These are phyloP conservation scores for Starmerella geochares DNA, from an alignment of 805 yeast genomes.

Conservation along the genomic window DNA sequence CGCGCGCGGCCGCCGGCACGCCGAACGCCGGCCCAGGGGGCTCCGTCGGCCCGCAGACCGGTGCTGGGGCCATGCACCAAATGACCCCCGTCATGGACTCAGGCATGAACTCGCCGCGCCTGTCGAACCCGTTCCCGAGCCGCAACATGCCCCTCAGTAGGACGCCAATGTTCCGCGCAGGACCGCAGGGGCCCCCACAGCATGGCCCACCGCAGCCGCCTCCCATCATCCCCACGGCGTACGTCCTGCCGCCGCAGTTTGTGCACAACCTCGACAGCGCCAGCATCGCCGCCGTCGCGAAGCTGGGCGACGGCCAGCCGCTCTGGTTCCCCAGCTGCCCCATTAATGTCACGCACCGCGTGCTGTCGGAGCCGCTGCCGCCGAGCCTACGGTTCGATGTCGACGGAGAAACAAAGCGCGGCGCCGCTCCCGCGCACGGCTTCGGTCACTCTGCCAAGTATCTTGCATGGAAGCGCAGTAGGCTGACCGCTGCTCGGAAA, in stretches of 20 bases:
- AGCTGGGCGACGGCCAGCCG: conserved; percentile 25
- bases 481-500: neutral
- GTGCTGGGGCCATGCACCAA: conserved; percentile 18
- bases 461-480: conserved; percentile 45
- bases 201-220: conserved; percentile 17
- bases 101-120: conserved; percentile 1
- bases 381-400: conserved; percentile 20
- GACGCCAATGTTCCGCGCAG: conserved; percentile 8
- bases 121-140: conserved; percentile 7
- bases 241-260: conserved; percentile 25
- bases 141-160: conserved; percentile 2
- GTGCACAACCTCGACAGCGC: conserved; percentile 18
- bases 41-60: conserved; percentile 3
- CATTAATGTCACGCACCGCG: conserved; percentile 24
- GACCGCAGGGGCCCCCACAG: neutral
- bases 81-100: conserved; percentile 12
- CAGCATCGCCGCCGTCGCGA: conserved; percentile 20
- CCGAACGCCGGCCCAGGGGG: too few species aligned
- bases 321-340: conserved; percentile 29
- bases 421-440: conserved; percentile 29
- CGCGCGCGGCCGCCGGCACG: too few species aligned
- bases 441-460: conserved; percentile 68
- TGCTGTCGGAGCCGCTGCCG: conserved; percentile 24
- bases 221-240: conserved; percentile 26
- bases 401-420: conserved; percentile 28